Conservation (phyloP, 805 yeast genomes). For the Brettanomyces nanus region DNA sequence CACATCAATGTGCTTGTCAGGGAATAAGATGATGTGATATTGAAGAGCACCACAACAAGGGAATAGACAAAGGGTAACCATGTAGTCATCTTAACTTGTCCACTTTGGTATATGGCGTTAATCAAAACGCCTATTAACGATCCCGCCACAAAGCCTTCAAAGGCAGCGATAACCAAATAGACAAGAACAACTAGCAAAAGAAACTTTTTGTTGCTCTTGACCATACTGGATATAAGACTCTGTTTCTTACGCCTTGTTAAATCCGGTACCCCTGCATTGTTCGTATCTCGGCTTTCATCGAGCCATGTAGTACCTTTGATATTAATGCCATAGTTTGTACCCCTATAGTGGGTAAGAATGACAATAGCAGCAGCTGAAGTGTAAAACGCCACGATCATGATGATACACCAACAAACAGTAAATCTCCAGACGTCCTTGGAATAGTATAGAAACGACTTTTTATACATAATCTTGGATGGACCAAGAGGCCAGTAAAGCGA, state of each 20-base stretch:
- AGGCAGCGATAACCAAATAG: slow-evolving; percentile 47
- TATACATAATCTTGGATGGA: slow-evolving; percentile 24
- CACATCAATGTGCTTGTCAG: slow-evolving; percentile 30
- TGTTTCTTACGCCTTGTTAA: background rate
- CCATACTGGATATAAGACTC: slow-evolving; percentile 3
- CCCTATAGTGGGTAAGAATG: slow-evolving; percentile 37
- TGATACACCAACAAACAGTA: slow-evolving; percentile 74
- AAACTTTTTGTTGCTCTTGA: slow-evolving; percentile 8
- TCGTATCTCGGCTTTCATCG: background rate
- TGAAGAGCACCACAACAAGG: slow-evolving; percentile 55
- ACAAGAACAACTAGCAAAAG: slow-evolving; percentile 34
- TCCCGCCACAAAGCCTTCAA: slow-evolving; percentile 66
- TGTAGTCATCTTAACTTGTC: slow-evolving; percentile 80
- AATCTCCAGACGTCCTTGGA: slow-evolving; percentile 72
- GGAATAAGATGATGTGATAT: slow-evolving; percentile 60
- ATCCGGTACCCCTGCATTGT: background rate
- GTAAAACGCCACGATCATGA: slow-evolving; percentile 58
- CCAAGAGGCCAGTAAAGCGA: slow-evolving; percentile 66
- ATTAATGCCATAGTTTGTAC: slow-evolving; percentile 11
- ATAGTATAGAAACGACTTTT: slow-evolving; percentile 55
- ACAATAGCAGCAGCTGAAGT: slow-evolving; percentile 58
- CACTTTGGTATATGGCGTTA: slow-evolving; percentile 70
- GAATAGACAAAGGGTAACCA: slow-evolving; percentile 93
- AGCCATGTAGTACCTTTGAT: background rate
- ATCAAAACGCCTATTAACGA: slow-evolving; percentile 68